A percentile compares a stretch with the other conserved stretches of the same genome.
These are phyloP conservation scores for Exophiala aquamarina DNA, from an alignment of 2,329 filamentous ascomycete genomes.

Conservation along the genomic window DNA sequence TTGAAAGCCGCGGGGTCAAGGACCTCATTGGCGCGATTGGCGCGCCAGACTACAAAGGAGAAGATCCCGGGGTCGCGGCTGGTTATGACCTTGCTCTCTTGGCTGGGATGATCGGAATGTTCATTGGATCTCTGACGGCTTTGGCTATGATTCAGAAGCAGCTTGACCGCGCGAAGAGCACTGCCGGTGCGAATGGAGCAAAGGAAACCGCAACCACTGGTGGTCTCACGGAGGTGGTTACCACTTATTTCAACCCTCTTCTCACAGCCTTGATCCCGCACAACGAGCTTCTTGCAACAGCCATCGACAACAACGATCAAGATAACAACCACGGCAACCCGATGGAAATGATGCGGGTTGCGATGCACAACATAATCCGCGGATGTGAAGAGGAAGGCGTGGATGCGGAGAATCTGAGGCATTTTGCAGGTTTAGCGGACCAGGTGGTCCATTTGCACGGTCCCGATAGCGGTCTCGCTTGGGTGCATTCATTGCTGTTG, in stretches of 20 bases:
- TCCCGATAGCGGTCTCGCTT: background rate
- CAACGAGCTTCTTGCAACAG: background rate
- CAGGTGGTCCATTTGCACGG: background rate
- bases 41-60: background rate
- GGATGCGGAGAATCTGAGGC: background rate
- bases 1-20: background rate
- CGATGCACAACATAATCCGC: background rate
- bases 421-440: conserved; percentile 1
- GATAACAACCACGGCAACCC: background rate
- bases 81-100: background rate
- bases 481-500: background rate
- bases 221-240: background rate
- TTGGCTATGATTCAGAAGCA: background rate
- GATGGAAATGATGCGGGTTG: background rate
- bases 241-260: background rate
- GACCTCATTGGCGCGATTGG: background rate
- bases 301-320: background rate
- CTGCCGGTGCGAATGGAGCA: background rate
- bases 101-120: background rate
- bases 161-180: background rate
- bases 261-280: background rate
- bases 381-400: conserved; percentile 1
- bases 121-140: background rate
- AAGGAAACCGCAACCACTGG: background rate
- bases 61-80: background rate